Evolutionary conservation across 495 filamentous ascomycete genomes (phyloP).

Genomic region (Ascobolus immersus): DNA sequence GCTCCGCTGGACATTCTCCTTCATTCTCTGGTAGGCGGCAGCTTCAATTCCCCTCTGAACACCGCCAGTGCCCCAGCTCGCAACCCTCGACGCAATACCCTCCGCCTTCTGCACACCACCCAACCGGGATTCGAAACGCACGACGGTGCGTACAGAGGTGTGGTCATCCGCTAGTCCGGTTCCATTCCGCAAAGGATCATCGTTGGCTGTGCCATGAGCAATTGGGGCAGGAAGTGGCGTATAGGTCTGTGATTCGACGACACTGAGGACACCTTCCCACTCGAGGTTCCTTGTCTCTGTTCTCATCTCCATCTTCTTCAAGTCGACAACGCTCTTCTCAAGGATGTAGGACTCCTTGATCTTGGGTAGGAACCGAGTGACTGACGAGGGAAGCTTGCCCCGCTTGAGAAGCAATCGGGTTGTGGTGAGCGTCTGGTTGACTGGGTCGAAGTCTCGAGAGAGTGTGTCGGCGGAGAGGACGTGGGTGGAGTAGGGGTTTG

Average conservation of each 20-base stretch:
- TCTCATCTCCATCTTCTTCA: constrained; percentile 67
- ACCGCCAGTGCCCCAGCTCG: constrained; percentile 48
- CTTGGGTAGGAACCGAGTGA: constrained; percentile 41
- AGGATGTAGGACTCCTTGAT: constrained; percentile 56
- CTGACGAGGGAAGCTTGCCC: constrained; percentile 53
- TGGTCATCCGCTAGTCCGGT: too few relatives aligned
- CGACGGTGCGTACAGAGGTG: constrained; percentile 60
- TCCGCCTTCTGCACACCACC: constrained; percentile 25
- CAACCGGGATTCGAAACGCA: constrained; percentile 62
- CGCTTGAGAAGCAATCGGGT: constrained; percentile 81
- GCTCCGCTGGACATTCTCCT: constrained; percentile 60
- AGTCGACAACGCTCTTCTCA: constrained; percentile 72
- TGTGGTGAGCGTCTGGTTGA: constrained; percentile 58
- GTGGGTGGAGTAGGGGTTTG: constrained; percentile 86
- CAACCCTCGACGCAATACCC: constrained; percentile 36
- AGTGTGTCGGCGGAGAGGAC: constrained; percentile 94
- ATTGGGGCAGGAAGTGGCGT: constrained; percentile 23
- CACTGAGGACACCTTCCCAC: constrained; percentile 74
- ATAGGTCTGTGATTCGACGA: constrained; percentile 63
- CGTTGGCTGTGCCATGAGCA: background rate
- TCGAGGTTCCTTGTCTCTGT: constrained; percentile 68
- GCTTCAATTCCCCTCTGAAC: constrained; percentile 76
- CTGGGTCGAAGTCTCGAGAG: constrained; percentile 53
- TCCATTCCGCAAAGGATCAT: too few relatives aligned
- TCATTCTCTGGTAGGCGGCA: constrained; percentile 60